Evolutionary conservation across 257 asterid species (phyloP), one percentile per base, ranked within the genome.

Genomic region (Apocynum venetum): DNA sequence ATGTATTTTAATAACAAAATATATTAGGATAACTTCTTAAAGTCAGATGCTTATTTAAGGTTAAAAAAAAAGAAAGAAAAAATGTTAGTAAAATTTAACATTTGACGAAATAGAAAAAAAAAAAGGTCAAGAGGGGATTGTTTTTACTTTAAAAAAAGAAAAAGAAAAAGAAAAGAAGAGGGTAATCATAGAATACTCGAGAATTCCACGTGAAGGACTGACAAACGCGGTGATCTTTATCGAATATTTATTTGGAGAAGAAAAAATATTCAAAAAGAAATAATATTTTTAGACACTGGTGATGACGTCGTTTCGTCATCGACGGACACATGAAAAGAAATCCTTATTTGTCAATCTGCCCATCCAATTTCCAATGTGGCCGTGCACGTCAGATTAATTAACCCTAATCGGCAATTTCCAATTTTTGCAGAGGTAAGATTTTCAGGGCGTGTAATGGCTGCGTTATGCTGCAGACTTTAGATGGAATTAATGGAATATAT

Each of bases 121-220:
- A 44, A 6, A 44, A 25, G 31, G 31, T 25, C 31, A 25, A 25
- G 31, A 25, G 31, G 31, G 31, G 31, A 25, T 25, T 25, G 31
- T 25, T 25, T 25, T 25, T 25, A 25, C 31, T 25, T 25, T 25
- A 25, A 25, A 25, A 10, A 19, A 69, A 82, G 68, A 17, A 68
- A 75, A 74, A 63, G 44, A 41, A 68, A 44, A 10, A 20, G 25
- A 1, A 2, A 0, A 44, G 57, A 76, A 9, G 2, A 8, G 36
- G n/a, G 7, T 46, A 20, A 79, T 72, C 72, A 81, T 73, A 73
- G 63, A 78, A 63, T 80, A 84, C 87, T 83, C 81, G 86, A 84
- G 87, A 87, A 71, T 49, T 78, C 79, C 90, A 87, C 85, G 94
- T 89, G 89, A 85, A 81, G 52, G 25, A 63, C 84, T 82, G 80